Base-by-base conservation (phyloP, 202 grass and related monocot genomes). In the Cymbopogon flexuosus region DNA sequence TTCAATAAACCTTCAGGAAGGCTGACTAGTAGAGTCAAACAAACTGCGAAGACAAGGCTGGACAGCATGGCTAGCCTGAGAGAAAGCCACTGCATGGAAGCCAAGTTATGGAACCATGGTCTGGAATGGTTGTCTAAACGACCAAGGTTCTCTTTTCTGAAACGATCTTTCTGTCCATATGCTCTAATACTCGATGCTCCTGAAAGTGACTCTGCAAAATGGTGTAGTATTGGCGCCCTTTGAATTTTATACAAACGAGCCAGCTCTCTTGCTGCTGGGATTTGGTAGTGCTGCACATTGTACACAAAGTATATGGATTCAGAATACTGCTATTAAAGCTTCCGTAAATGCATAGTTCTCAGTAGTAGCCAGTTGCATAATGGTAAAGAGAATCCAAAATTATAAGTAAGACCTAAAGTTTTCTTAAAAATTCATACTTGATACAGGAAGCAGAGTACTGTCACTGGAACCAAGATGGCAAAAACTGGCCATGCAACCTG, bases 401-500 rank as follows among this genome's bases (percentile, higher is more conserved):
- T 54, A 68, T 81, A 62, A 4, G n/a, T 42, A 45, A 39, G 62
- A 60, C 2, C 19, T 49, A 78, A 46, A 36, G 65, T 39, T 62
- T 73, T 77, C n/a, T 65, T 35, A 12, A 79, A 61, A 79, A n/a
- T 19, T 81, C 88, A 68, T 98, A 98, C 95, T 84, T 94, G 92
- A 73, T 67, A 94, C 72, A 79, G 75, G 58, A 88, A 83, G 65
- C 92, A 98, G 80, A 93, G 75, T 33, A 87, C 73, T 10, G 92
- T 94, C 68, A 98, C 92, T 54, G 95, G 95, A 91, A 94, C 16
- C 30, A 98, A 93, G 75, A 98, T 98, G 42, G 65, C 86, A 80
- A 98, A 94, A 72, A 98, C 88, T 62, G 90, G 95, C 95, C 95
- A 98, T 70, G 95, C 95, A 76, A 98, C 88, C 22, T 98, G 95